Conservation (phyloP, 768 basidiomycete species). For the Kwoniella heveanensis region DNA sequence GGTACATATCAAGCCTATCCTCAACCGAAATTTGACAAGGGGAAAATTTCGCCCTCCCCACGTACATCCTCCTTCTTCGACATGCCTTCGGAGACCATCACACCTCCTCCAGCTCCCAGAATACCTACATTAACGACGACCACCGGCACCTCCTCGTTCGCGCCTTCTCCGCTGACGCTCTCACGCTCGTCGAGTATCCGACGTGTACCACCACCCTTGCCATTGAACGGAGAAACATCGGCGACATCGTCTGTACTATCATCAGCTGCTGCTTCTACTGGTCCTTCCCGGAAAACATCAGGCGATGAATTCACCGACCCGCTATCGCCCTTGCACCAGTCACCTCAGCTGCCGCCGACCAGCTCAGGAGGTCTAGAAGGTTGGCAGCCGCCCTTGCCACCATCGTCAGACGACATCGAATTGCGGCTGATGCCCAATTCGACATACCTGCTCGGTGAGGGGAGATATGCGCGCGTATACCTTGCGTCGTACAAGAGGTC, state of each 20-base stretch:
- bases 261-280: background rate
- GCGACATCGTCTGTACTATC: background rate
- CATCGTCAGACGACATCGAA: slow-evolving; percentile 35
- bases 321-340: slow-evolving; percentile 46
- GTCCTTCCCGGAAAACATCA: slow-evolving; percentile 3
- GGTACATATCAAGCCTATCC: slow-evolving; percentile 3
- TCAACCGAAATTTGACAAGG: slow-evolving; percentile 1
- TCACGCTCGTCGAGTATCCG: slow-evolving; percentile 29
- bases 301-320: slow-evolving; percentile 23
- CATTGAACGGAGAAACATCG: background rate
- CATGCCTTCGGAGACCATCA: slow-evolving; percentile 9
- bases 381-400: slow-evolving; percentile 44
- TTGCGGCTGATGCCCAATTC: slow-evolving; percentile 32
- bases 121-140: background rate
- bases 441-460: slow-evolving; percentile 44
- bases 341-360: slow-evolving; percentile 34
- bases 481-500: slow-evolving; percentile 37
- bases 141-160: slow-evolving; percentile 11
- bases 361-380: slow-evolving; percentile 12
- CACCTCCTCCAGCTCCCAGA: slow-evolving; percentile 19
- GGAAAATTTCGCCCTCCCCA: slow-evolving; percentile 10
- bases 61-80: slow-evolving; percentile 37
- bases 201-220: slow-evolving; percentile 12
- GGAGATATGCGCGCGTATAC: slow-evolving; percentile 48
- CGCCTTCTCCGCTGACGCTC: slow-evolving; percentile 36